phyloP scores from a whole-genome alignment of 1,284 basidiomycete species.

The Pseudozyma thailandica region DNA sequence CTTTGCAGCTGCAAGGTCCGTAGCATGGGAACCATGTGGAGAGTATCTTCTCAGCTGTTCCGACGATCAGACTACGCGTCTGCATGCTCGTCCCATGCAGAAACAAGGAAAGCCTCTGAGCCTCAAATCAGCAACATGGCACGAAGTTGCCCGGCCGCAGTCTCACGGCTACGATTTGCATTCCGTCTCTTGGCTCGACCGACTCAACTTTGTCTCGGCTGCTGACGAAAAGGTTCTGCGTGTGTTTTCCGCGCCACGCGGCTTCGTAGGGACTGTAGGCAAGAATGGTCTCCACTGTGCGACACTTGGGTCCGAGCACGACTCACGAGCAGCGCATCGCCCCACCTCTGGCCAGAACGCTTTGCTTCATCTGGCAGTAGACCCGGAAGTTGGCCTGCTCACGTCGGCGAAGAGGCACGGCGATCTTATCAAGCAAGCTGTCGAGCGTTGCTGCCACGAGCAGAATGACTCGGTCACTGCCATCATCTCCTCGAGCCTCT shows the following conservation, averaged over 20 bases:
- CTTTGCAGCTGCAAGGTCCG: slow-evolving; percentile 49
- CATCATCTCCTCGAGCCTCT: slow-evolving; percentile 33
- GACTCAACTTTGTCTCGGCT: slow-evolving; percentile 62
- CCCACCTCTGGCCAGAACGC: slow-evolving; percentile 7
- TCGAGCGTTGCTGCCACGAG: slow-evolving; percentile 17
- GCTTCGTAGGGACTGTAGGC: slow-evolving; percentile 57
- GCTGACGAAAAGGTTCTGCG: slow-evolving; percentile 67
- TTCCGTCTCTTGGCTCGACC: slow-evolving; percentile 60
- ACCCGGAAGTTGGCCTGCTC: slow-evolving; percentile 18
- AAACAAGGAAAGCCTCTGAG: slow-evolving; percentile 14
- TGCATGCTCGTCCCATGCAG: slow-evolving; percentile 50
- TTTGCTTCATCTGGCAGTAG: slow-evolving; percentile 21
- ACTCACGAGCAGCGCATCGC: slow-evolving; percentile 28
- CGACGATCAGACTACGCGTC: slow-evolving; percentile 62
- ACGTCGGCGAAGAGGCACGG: slow-evolving; percentile 31
- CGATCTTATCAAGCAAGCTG: slow-evolving; percentile 38
- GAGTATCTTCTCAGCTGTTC: slow-evolving; percentile 58
- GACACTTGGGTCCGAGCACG: slow-evolving; percentile 32
- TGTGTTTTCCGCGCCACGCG: slow-evolving; percentile 60
- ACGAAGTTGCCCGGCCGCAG: slow-evolving; percentile 66
- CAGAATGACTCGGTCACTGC: slow-evolving; percentile 32
- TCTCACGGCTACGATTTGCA: slow-evolving; percentile 65
- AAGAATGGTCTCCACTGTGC: slow-evolving; percentile 37
- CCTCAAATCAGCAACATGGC: slow-evolving; percentile 44
- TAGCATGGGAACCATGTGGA: slow-evolving; percentile 63